Base-by-base conservation (phyloP, 2,329 filamentous ascomycete genomes). In the Pestalotiopsis sp. region DNA sequence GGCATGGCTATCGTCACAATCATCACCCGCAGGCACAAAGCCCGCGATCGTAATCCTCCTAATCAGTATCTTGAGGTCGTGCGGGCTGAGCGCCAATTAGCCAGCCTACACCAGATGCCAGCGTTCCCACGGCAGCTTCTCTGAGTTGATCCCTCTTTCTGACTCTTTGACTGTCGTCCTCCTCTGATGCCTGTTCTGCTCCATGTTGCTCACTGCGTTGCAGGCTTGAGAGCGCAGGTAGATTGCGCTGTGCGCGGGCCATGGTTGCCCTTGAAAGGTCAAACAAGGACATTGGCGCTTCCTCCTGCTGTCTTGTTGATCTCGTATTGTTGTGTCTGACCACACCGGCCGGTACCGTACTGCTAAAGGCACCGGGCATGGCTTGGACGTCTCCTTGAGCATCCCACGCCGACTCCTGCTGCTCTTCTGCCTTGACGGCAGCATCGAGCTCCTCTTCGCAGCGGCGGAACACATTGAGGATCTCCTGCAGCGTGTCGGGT, bases 361-460 rank as follows among this genome's bases (percentile, higher is more conserved):
- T 73, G 6, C 79, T 81, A 72, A 90, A 91, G 1, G 82, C 82
- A 6, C 88, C 88, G 0, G 88, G 88, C 77, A 90, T 84, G 2
- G 87, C 78, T 68, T 85, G 84, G 52, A 85, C 76, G 72, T 93
- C 90, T 1, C 86, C 91, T 17, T 86, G 85, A 13, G 89, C 86
- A 75, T 94, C 91, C 86, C 92, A 94, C 2, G 88, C 89, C n/a
- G 86, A 83, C 75, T 94, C 93, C 57, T 87, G 87, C 67, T 87
- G 88, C 4, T 88, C 87, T 74, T 95, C 92, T 41, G 90, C 86
- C 64, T 86, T 86, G 14, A 93, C 83, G 3, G 92, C 85, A 0
- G 86, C 85, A 64, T 91, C 90, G 64, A 93, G 88, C 76, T 95
- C 92, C 74, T 93, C 91, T 75, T 97, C 93, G 72, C 92, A 94